Evolutionary conservation across 257 asterid genomes (phyloP).

Genomic region (Capsicum chinense): DNA sequence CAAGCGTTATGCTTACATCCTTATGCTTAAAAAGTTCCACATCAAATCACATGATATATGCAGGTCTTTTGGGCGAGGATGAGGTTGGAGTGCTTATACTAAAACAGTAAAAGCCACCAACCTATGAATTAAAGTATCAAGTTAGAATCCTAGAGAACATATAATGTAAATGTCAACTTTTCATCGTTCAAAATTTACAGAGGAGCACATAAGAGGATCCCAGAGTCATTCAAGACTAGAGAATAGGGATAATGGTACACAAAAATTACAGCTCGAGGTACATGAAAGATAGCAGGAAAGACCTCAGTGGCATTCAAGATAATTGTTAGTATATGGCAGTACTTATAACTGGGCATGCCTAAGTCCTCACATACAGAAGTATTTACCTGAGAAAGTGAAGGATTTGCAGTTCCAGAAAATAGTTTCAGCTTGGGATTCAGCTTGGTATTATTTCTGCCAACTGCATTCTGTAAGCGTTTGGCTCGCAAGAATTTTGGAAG

Average conservation of each 20-base stretch:
- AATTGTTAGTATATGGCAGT: background rate
- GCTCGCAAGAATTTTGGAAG: constrained; percentile 69
- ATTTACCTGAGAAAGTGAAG: constrained; percentile 75
- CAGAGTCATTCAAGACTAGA: constrained; percentile 24
- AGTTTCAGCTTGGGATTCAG: constrained; percentile 69
- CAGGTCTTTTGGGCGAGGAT: background rate
- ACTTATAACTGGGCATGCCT: constrained; percentile 3
- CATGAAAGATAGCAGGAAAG: background rate
- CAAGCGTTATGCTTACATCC: background rate
- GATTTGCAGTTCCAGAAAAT: constrained; percentile 77
- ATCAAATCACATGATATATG: background rate
- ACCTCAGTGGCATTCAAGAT: constrained; percentile 13
- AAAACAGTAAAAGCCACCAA: background rate
- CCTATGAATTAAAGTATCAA: background rate
- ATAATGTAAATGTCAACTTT: background rate
- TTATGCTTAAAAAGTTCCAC: background rate
- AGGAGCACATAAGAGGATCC: background rate
- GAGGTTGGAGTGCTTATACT: background rate
- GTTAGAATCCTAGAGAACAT: background rate
- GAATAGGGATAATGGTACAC: constrained; percentile 10
- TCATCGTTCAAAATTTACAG: background rate
- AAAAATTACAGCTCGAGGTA: background rate
- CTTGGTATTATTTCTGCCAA: constrained; percentile 44
- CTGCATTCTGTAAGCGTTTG: constrained; percentile 53
- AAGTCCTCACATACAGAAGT: background rate